Evolutionary conservation across 805 yeast genomes (phyloP).

Genomic region (Dipodascopsis uninucleata): DNA sequence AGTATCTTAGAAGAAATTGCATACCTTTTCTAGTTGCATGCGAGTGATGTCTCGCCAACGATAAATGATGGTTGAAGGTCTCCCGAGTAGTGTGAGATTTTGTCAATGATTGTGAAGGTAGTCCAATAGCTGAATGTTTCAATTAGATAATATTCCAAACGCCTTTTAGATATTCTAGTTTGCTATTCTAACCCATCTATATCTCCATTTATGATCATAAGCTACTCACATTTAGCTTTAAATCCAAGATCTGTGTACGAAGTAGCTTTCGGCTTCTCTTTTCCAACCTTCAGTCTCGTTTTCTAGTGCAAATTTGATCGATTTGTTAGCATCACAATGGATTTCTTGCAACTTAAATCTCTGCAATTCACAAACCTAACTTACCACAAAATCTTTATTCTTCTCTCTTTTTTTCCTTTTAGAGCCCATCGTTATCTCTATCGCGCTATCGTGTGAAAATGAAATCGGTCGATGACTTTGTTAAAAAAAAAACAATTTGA

Average conservation of each 20-base stretch:
- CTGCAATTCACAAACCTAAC: conserved; percentile 24
- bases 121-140: conserved; percentile 37
- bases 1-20: not conserved
- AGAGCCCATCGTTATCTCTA: conserved; percentile 27
- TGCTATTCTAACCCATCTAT: too few relatives aligned
- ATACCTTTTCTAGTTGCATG: conserved; percentile 58
- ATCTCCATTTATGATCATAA: too few relatives aligned
- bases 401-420: conserved; percentile 57
- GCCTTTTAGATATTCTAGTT: too few relatives aligned
- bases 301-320: conserved; percentile 39
- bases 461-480: too few relatives aligned
- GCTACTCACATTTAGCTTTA: conserved; percentile 48
- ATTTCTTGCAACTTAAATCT: not conserved
- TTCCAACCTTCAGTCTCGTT: conserved; percentile 83
- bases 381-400: conserved; percentile 60
- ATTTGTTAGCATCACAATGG: not conserved
- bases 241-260: conserved; percentile 86
- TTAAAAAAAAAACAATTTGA: too few relatives aligned
- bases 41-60: conserved; percentile 72
- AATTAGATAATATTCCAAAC: too few relatives aligned
- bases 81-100: conserved; percentile 25
- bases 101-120: conserved; percentile 41
- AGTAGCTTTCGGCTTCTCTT: conserved; percentile 62
- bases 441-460: too few relatives aligned
- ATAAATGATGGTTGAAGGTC: conserved; percentile 52